A percentile compares a stretch with the other conserved stretches of the same genome.
Evolutionary conservation across 345 rosid genomes (phyloP).

Genomic region (Camelina neglecta): DNA sequence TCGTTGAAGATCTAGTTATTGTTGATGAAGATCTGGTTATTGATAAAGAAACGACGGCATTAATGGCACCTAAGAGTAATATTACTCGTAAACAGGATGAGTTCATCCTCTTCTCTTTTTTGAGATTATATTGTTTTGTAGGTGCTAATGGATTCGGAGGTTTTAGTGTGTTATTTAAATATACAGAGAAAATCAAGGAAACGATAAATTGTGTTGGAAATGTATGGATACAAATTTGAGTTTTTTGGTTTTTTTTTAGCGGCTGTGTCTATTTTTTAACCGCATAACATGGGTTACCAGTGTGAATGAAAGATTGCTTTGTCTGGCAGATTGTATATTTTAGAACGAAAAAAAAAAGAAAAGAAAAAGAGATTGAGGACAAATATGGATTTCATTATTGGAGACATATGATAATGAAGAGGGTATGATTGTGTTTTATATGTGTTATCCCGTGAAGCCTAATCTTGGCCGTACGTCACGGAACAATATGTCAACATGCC

Average conservation of each 20-base stretch:
- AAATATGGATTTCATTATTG: slow-evolving; percentile 18
- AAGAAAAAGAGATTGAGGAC: background rate
- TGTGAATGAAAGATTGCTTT: slow-evolving; percentile 7
- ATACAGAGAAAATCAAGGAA: background rate
- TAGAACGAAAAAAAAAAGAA: background rate
- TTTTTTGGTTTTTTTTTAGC: slow-evolving; percentile 33
- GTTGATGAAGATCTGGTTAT: slow-evolving; percentile 5
- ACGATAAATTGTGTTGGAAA: slow-evolving; percentile 9
- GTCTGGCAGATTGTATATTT: slow-evolving; percentile 25
- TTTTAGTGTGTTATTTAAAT: slow-evolving; percentile 32
- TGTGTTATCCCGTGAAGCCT: slow-evolving; percentile 28
- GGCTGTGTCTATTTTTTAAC: slow-evolving; percentile 25
- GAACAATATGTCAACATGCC: slow-evolving; percentile 21
- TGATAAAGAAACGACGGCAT: slow-evolving; percentile 30
- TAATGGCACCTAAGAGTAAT: slow-evolving; percentile 41
- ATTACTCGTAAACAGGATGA: slow-evolving; percentile 40
- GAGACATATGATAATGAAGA: background rate
- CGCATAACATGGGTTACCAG: slow-evolving; percentile 33
- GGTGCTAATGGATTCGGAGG: slow-evolving; percentile 36
- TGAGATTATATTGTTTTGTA: slow-evolving; percentile 26
- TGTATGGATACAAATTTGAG: slow-evolving; percentile 33
- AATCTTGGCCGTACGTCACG: slow-evolving; percentile 18
- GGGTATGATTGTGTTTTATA: slow-evolving; percentile 17
- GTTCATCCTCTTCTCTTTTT: slow-evolving; percentile 44
- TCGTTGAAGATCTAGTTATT: slow-evolving; percentile 31